These are phyloP conservation scores for Ramalina intermedia DNA, from an alignment of 495 filamentous ascomycete species.

Conservation along the genomic window DNA sequence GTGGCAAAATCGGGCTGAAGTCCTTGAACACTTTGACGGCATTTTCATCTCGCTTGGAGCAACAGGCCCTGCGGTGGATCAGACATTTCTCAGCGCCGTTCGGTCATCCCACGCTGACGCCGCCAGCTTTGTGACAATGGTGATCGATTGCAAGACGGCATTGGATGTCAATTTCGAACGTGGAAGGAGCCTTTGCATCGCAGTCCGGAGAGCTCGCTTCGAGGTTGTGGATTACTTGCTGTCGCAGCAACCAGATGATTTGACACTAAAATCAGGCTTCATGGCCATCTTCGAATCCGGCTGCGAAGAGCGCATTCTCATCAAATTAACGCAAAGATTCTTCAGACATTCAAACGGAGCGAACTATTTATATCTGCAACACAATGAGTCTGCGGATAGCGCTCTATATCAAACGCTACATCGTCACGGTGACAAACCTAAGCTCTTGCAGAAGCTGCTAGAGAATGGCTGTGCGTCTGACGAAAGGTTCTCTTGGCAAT, in stretches of 20 bases:
- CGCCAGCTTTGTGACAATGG: background rate
- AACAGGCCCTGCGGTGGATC: conserved; percentile 6
- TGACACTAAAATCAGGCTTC: conserved; percentile 4
- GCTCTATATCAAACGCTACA: conserved; percentile 5
- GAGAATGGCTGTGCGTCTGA: conserved; percentile 9
- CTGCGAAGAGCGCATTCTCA: background rate
- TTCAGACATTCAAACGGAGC: background rate
- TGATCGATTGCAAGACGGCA: background rate
- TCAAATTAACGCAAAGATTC: conserved; percentile 2
- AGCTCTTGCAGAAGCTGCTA: conserved; percentile 3
- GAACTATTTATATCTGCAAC: background rate
- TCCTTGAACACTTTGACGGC: background rate
- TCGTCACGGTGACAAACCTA: conserved; percentile 6
- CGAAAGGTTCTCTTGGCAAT: conserved; percentile 5
- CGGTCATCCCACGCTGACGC: background rate
- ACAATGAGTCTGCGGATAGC: background rate
- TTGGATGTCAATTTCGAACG: conserved; percentile 7
- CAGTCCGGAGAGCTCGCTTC: background rate
- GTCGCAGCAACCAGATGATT: background rate
- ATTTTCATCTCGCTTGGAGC: conserved; percentile 4
- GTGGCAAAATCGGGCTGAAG: background rate
- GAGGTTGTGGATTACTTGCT: conserved; percentile 2
- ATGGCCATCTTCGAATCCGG: conserved; percentile 1
- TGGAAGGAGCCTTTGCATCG: conserved; percentile 7
- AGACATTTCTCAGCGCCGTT: conserved; percentile 1